Conservation (phyloP, 495 filamentous ascomycete species). For the Ramalina peruviana region DNA sequence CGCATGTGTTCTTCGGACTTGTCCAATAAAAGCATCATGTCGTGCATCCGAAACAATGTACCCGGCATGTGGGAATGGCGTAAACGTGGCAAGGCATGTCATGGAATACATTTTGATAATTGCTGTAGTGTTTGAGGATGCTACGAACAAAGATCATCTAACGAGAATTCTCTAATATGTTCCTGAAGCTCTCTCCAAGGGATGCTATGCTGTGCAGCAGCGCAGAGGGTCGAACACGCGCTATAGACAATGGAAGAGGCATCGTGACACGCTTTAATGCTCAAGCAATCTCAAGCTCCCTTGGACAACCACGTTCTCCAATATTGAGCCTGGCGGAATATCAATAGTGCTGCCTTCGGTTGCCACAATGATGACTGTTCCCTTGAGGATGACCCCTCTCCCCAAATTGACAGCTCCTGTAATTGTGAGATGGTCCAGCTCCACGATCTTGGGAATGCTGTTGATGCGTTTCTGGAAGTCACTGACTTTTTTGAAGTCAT, state of each 20-base stretch:
- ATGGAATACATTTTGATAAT: too few species aligned
- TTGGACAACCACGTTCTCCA: conserved; percentile 99
- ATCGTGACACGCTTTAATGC: conserved; percentile 42
- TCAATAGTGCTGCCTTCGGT: conserved; percentile 97
- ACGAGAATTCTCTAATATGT: too few species aligned
- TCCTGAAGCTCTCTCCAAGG: not conserved
- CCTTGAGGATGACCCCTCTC: conserved; percentile 88
- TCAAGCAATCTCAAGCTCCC: conserved; percentile 89
- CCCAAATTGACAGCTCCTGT: conserved; percentile 95
- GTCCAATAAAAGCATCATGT: too few species aligned
- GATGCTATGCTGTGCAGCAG: not conserved
- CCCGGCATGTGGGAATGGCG: too few species aligned
- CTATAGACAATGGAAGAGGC: not conserved
- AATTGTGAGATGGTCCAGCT: conserved; percentile 95
- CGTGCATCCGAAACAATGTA: too few species aligned
- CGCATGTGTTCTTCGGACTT: too few species aligned
- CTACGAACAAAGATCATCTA: too few species aligned
- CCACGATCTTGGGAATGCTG: conserved; percentile 93
- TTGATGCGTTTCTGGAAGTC: conserved; percentile 97
- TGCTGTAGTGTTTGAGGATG: too few species aligned
- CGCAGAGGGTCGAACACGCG: too few species aligned
- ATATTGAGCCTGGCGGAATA: conserved; percentile 84
- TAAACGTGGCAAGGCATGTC: too few species aligned
- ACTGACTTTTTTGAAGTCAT: conserved; percentile 99
- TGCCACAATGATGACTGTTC: conserved; percentile 98